Conservation (phyloP, 768 basidiomycete genomes). For the Hericium rajendrae region DNA sequence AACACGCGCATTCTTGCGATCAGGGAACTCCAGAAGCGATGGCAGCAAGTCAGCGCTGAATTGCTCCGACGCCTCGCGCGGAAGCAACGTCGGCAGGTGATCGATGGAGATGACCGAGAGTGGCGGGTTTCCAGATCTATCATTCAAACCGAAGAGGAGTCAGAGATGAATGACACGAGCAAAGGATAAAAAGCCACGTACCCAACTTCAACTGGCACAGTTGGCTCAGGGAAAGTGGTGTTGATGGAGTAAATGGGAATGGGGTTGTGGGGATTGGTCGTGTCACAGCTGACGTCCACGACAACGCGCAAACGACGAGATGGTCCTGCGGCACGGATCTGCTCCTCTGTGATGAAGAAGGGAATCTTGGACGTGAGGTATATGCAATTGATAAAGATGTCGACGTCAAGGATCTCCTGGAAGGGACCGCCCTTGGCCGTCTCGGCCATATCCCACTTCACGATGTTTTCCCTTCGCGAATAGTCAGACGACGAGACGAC, state of each 20-base stretch:
- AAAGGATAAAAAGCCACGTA: constrained; percentile 29
- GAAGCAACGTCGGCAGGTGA: constrained; percentile 90
- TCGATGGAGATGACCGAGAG: constrained; percentile 92
- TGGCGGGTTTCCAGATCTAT: constrained; percentile 51
- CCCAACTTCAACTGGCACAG: constrained; percentile 78
- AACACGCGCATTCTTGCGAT: constrained; percentile 55
- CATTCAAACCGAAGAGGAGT: constrained; percentile 9
- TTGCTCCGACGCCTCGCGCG: constrained; percentile 94
- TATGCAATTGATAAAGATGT: constrained; percentile 99
- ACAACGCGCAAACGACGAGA: constrained; percentile 65
- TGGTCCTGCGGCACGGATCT: constrained; percentile 63
- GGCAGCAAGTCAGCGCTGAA: constrained; percentile 86
- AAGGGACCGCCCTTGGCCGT: constrained; percentile 97
- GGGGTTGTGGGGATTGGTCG: constrained; percentile 97
- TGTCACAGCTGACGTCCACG: constrained; percentile 98
- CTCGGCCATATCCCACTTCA: constrained; percentile 97
- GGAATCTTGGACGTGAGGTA: constrained; percentile 85
- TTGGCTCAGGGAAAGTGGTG: constrained; percentile 89
- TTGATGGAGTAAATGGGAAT: constrained; percentile 92
- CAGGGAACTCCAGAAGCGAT: constrained; percentile 68
- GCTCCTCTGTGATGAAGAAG: constrained; percentile 65
- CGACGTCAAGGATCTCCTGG: constrained; percentile 88
- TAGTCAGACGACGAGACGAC: background rate
- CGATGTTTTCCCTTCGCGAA: constrained; percentile 65
- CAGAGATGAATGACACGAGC: background rate